Evolutionary conservation across 75 land plant genomes (phyloP).

Genomic region (Selaginella moellendorffii): DNA sequence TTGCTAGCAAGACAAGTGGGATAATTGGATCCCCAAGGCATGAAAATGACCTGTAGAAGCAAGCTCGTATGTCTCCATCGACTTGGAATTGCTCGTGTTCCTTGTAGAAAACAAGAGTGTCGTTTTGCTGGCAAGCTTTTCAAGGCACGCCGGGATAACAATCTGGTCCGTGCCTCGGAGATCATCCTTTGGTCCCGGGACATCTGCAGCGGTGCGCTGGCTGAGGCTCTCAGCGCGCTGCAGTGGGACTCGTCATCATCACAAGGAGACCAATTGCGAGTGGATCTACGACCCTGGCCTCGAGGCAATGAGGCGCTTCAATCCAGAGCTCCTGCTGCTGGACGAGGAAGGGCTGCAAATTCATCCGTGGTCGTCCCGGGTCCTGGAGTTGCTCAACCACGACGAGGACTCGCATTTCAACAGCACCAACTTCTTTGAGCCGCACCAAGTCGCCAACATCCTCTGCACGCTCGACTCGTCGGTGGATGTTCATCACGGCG

Average conservation of each 20-base stretch:
- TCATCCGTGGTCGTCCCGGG: not conserved
- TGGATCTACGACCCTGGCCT: not conserved
- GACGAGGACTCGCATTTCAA: not conserved
- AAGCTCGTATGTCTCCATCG: too few species aligned
- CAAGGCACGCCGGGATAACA: not conserved
- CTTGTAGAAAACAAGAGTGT: too few species aligned
- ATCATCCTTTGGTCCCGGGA: not conserved
- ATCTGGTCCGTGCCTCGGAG: not conserved
- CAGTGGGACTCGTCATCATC: not conserved
- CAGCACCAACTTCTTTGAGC: not conserved
- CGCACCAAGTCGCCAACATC: not conserved
- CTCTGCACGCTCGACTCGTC: not conserved
- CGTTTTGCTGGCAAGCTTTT: not conserved
- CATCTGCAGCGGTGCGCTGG: not conserved
- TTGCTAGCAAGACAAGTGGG: slow-evolving; percentile 27
- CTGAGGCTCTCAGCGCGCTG: not conserved
- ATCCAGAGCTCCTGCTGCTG: not conserved
- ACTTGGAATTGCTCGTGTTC: too few species aligned
- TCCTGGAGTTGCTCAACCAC: not conserved
- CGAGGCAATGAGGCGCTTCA: not conserved
- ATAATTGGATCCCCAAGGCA: too few species aligned
- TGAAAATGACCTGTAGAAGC: too few species aligned
- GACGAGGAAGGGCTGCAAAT: not conserved
- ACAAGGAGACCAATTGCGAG: not conserved
- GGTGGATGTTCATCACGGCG: not conserved